Evolutionary conservation across 2,329 filamentous ascomycete genomes (phyloP), one percentile per base, ranked within the genome.

Genomic region (Intubia oerlemansii): DNA sequence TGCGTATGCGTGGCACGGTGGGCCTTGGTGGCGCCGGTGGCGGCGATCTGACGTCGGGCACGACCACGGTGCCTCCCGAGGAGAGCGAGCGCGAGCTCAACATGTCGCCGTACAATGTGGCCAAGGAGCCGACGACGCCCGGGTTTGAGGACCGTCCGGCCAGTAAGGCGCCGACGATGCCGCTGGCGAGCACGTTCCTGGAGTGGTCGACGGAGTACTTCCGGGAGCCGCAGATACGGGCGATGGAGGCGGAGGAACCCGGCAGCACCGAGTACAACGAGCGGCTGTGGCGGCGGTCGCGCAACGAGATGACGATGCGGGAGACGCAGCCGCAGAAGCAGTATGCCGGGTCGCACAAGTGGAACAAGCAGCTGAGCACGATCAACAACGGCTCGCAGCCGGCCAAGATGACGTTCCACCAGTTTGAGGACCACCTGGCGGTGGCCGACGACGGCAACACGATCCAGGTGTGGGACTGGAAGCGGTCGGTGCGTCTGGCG

Each of bases 151-250:
- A 67, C 28, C 66, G 73, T 33, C 61, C 71, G 34, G 46, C 66
- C 17, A 56, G 60, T 1, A 55, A 66, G 30, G 41, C 56, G 8
- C 74, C 78, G 2, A 51, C 49, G 10, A 62, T 95, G 17, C 88
- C 88, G 2, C 49, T 98, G 12, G 64, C 65, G 34, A 92, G 82
- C 46, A 72, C 64, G 7, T 91, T 95, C 49, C 61, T 92, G 36
- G 80, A 92, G 37, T 98, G 85, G 84, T 92, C 84, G 4, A 82
- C 88, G 25, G 85, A 85, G 49, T 95, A 98, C 48, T 98, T 95
- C 60, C 79, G 84, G 17, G 84, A 95, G 48, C 88, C 88, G 18
- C 88, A 98, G 50, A 95, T 98, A 88, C 90, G 88, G 45, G 75
- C 81, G 4, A 84, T 78, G 33, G 88, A 98, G 47, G 79, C 84